Base-by-base conservation (phyloP, 2,329 filamentous ascomycete species). In the Fusarium sp. region DNA sequence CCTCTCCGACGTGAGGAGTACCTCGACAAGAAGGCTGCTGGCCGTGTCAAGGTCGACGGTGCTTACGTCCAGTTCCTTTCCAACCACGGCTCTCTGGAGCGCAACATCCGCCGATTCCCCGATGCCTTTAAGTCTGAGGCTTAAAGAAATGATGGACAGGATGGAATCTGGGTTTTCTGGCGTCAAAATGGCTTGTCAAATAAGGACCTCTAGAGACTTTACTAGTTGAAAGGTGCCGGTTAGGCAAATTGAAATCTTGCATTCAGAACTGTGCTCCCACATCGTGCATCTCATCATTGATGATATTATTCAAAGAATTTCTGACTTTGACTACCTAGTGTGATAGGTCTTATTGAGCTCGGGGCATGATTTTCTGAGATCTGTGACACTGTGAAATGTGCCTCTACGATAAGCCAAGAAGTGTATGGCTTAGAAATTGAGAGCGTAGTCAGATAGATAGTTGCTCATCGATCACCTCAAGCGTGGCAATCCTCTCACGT, bases 61-160 rank as follows among this genome's bases (percentile, higher is more conserved):
- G 96, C 96, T 82, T 99, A 99, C 89, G 96, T 99, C 81, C 95
- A 99, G 90, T 99, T 99, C 93, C 92, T 98, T 82, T 90, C 90
- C 88, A 97, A 97, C 91, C 92, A 97, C 88, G 96, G 96, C 82
- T 89, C 87, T 81, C 88, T 99, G 79, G 90, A 89, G 84, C 80
- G 93, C 80, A 99, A 99, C 92, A 92, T 99, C 84, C 92, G 91
- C 87, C 91, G 94, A 81, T 99, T 98, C 94, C 96, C 96, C 81
- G 93, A 93, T 75, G 96, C 96, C 83, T 99, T 97, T 88, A 86
- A 87, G 75, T 81, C 82, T 54, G 85, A 88, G 83, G 87, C 85
- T 84, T 90, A 85, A 81, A 79, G 90, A 84, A 81, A 79, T 75
- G 78, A 79, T 80, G 80, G 77, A 77, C 78, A 76, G 74, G 78